Percentiles rank a stretch among this genome's conserved stretches.
phyloP scores from a whole-genome alignment of 2,329 filamentous ascomycete genomes.

The Teratosphaeria destructans region DNA sequence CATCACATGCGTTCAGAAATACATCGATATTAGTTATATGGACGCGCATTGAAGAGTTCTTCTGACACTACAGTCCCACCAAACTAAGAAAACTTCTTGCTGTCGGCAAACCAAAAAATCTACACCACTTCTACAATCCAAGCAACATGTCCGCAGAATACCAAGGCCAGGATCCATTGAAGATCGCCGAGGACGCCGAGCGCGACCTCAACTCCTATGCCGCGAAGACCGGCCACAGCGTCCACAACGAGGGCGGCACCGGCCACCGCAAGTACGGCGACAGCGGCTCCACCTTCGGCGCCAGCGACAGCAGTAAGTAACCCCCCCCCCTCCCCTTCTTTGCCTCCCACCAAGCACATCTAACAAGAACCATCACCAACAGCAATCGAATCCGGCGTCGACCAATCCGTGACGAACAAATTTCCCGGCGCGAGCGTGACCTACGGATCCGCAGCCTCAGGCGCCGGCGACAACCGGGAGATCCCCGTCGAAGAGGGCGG shows the following conservation, averaged over 20 bases:
- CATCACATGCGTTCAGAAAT: neutral
- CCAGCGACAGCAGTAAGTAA: constrained; percentile 25
- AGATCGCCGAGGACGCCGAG: constrained; percentile 39
- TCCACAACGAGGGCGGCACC: constrained; percentile 8
- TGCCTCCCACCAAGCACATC: neutral
- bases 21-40: neutral
- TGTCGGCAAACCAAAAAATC: no score
- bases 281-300: constrained; percentile 1
- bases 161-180: constrained; percentile 31
- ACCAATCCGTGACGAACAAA: constrained; percentile 29
- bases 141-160: constrained; percentile 34
- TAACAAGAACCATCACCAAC: neutral
- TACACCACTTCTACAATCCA: neutral
- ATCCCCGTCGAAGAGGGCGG: constrained; percentile 40
- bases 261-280: constrained; percentile 1
- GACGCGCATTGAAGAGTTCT: neutral
- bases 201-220: constrained; percentile 35
- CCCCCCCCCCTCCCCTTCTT: neutral
- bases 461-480: constrained; percentile 37
- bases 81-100: neutral
- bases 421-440: constrained; percentile 37
- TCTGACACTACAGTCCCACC: neutral
- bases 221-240: constrained; percentile 28
- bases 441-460: constrained; percentile 34
- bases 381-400: constrained; percentile 40